Base-by-base conservation (phyloP, 164 flowering plant species). In the Platanus orientalis region DNA sequence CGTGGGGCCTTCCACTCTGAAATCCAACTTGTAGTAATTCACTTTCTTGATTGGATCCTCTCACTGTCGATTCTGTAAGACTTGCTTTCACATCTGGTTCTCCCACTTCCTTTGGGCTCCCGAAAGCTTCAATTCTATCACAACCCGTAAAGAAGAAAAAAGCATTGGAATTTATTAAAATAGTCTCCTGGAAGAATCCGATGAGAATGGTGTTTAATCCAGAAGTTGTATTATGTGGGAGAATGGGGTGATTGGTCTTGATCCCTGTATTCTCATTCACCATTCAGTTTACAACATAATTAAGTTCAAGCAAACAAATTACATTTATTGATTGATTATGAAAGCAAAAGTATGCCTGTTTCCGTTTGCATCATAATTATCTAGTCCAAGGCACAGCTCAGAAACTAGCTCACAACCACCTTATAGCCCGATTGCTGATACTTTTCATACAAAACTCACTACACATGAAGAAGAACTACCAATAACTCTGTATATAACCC, bases 31-130 rank as follows among this genome's bases (percentile, higher is more conserved):
- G 60, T 91, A 88, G 77, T 94, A 94, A 36, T 80, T 87, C 11
- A 81, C 63, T 17, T 79, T 75, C 62, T 24, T 78, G 1, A 0
- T 7, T 27, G 76, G 42, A 76, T 89, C 96, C 64, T 83, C 76
- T 78, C 29, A 83, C 27, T 7, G 21, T 74, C 28, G 99, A 77
- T 54, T 77, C 70, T 52, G 86, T 62, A 65, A 94, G 62, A 19
- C 67, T 79, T 26, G 84, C 99, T 47, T 64, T 78, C 27, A 94
- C 78, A 20, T 84, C 85, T n/a, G 89, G 79, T 73, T 91, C 99
- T 61, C 96, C 99, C 7, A 94, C 90, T 54, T 86, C 96, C 17
- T 79, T 73, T 10, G 97, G 81, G 20, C 89, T 89, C 61, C 99
- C 99, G 65, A 91, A 91, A 44, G 92, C 89, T 74, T 86, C 96